Base-by-base conservation (phyloP, 768 basidiomycete species). In the Piloderma croceum region DNA sequence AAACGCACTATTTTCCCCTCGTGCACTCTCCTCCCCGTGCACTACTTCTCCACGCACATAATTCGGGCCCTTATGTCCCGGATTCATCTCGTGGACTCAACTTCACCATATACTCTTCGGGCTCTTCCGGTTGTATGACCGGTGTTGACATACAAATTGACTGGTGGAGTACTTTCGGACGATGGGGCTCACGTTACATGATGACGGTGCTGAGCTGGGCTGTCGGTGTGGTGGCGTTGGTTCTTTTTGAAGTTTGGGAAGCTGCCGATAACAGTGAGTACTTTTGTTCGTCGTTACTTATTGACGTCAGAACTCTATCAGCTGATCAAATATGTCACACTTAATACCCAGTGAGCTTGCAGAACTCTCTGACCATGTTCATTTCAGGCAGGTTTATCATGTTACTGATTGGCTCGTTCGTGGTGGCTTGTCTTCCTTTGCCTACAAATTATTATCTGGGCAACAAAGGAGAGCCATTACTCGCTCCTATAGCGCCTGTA, bases 191-290 rank as follows among this genome's bases (percentile, higher is more conserved):
- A 13, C 71, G 94, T 18, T 97, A 90, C 62, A 74, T 83, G 34
- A 81, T 77, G 23, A 79, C 81, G 2, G 51, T 87, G 1, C 65
- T 81, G 3, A 73, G 74, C 20, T 96, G 92, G 84, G 70, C 79
- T 3, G 64, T 83, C 2, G 90, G 85, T 4, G 60, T 89, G n/a
- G 74, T 79, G 2, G 67, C 74, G 4, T 48, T 86, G 12, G 51
- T 81, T 1, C 40, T 85, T 17, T 81, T 75, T 48, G 59, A 69
- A 24, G 71, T 70, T 5, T 80, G 75, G 77, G 57, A 52, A 12
- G 36, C 40, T 3, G 37, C 52, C 20, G 51, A 60, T 11, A 44
- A 50, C 7, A 57, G 58, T 20, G 54, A 64, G 46, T 48, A 31
- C 51, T 17, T n/a, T n/a, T n/a, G n/a, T n/a, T n/a, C n/a, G n/a